Evolutionary conservation across 169 alveolate genomes (phyloP), one percentile per base, ranked within the genome.

Genomic region (Eimeria zaria): DNA sequence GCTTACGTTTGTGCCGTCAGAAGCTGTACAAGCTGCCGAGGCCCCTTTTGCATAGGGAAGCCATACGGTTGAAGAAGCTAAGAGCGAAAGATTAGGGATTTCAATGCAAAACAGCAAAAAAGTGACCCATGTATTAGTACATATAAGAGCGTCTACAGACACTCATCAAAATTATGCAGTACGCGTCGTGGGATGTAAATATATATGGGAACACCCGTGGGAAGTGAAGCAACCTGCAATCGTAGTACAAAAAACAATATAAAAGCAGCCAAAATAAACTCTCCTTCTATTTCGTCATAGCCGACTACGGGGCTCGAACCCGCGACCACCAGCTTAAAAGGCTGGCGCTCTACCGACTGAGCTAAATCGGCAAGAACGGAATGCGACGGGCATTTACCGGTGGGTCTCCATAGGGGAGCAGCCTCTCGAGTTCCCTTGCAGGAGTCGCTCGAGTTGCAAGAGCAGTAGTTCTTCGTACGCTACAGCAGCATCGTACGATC

Each of bases 301-400:
- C 96, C 96, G 71, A 69, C 96, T 55, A 80, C 99, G 99, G 99
- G 99, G 99, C 99, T 99, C 99, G 99, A 99, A 99, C 99, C 99
- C 99, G 99, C 99, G 99, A 99, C 99, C 99, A 99, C 99, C 99
- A 99, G 99, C 99, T 99, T 99, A 99, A 99, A 99, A 99, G 99
- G 99, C 99, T 99, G 99, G 99, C 99, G 99, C 99, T 99, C 99
- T 99, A 99, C 99, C 99, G 99, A 99, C 99, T 99, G 99, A 99
- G 99, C 99, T 99, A 99, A 97, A 98, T 98, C 95, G 98, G 99
- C 99, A 27, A 27, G n/a, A n/a, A n/a, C n/a, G n/a, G n/a, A n/a
- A n/a, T n/a, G n/a, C n/a, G n/a, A n/a, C n/a, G n/a, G n/a, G n/a
- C n/a, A n/a, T n/a, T n/a, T n/a, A n/a, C n/a, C n/a, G n/a, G n/a